Conservation (phyloP, 305 asterid species). For the Fraxinus velutina region DNA sequence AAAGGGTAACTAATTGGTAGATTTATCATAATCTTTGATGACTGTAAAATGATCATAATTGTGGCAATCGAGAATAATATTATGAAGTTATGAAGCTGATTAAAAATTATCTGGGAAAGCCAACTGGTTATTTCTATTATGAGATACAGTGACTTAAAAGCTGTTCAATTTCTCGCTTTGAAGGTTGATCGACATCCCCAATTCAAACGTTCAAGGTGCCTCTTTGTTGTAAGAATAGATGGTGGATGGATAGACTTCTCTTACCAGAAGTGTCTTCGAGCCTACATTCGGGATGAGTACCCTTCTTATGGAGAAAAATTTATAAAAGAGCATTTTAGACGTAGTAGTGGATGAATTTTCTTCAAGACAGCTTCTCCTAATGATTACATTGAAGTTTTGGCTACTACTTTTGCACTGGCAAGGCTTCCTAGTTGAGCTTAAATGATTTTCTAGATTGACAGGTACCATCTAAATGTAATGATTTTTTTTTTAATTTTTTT, state of each 20-base stretch:
- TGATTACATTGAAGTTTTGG: not conserved
- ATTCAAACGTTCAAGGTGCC: slow-evolving; percentile 56
- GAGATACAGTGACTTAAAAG: not conserved
- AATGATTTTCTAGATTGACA: not conserved
- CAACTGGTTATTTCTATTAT: not conserved
- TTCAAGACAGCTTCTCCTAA: not conserved
- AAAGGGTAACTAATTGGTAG: not conserved
- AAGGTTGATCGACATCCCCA: slow-evolving; percentile 58
- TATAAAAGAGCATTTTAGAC: slow-evolving; percentile 41
- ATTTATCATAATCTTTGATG: not conserved
- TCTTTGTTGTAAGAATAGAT: slow-evolving; percentile 77
- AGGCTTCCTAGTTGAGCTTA: not conserved
- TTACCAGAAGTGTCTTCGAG: slow-evolving; percentile 80
- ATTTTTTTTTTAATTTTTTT: not conserved
- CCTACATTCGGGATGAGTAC: slow-evolving; percentile 57
- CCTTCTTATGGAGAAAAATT: slow-evolving; percentile 47
- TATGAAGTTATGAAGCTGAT: not conserved
- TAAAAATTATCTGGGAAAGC: not conserved
- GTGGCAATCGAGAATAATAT: not conserved
- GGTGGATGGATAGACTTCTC: slow-evolving; percentile 97
- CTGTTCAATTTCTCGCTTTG: slow-evolving; percentile 2
- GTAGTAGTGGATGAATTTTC: slow-evolving; percentile 29
- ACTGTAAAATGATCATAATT: not conserved
- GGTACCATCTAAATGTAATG: not conserved
- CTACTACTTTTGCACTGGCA: not conserved